These are phyloP conservation scores for Moricandia arvensis DNA, from an alignment of 345 rosid genomes.

Conservation along the genomic window DNA sequence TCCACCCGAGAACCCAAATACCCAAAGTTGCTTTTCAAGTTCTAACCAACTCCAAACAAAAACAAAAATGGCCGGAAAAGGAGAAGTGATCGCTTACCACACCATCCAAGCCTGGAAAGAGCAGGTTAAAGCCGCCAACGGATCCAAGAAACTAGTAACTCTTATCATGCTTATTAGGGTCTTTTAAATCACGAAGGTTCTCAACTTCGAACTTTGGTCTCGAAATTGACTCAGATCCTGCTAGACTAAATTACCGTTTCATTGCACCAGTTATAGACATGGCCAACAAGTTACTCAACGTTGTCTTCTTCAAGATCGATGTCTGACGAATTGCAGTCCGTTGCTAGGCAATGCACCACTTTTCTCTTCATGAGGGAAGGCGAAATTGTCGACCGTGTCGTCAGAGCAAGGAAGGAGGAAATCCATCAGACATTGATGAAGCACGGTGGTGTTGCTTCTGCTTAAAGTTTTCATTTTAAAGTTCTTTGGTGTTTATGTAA, in stretches of 20 bases:
- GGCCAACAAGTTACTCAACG: conserved; percentile 48
- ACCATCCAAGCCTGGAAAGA: conserved; percentile 45
- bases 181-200: too few relatives aligned
- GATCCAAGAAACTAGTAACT: conserved; percentile 49
- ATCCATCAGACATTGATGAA: conserved; percentile 47
- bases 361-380: conserved; percentile 64
- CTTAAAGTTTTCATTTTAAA: conserved; percentile 8
- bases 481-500: background rate
- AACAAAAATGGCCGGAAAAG: conserved; percentile 49
- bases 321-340: conserved; percentile 64
- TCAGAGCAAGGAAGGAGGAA: conserved; percentile 59
- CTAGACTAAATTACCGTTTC: conserved; percentile 64
- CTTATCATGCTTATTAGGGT: too few relatives aligned
- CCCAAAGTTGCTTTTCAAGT: background rate
- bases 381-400: conserved; percentile 51
- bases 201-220: background rate
- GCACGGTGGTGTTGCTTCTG: conserved; percentile 49
- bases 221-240: conserved; percentile 41
- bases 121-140: conserved; percentile 43
- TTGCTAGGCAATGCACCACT: conserved; percentile 73
- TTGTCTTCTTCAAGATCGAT: conserved; percentile 67
- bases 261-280: conserved; percentile 60
- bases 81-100: conserved; percentile 63
- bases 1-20: too few relatives aligned
- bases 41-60: background rate